Base-by-base conservation (phyloP, 495 filamentous ascomycete species). In the Cairneyella variabilis region DNA sequence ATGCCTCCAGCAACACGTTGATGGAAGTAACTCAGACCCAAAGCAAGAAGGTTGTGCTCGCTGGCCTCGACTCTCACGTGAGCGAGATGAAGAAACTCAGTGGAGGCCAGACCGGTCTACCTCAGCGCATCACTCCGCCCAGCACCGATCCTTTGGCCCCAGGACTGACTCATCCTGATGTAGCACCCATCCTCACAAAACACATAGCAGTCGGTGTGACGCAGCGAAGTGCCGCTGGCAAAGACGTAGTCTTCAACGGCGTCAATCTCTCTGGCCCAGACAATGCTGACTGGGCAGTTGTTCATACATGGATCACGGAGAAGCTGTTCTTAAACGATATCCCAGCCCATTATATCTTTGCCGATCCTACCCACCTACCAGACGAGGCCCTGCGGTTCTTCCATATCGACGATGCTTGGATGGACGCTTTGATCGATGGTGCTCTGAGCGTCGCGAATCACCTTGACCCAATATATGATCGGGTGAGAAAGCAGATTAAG, bases 311-410 rank as follows among this genome's bases (percentile, higher is more conserved):
- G 68, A 18, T 74, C 0, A n/a, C 68, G 3, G 69, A 76, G 23
- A 48, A 45, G 17, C 52, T 74, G 51, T 68, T 60, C 43, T 62
- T 77, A 1, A 22, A 27, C 2, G 59, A 60, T n/a, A 54, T 52
- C 12, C 64, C 52, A 3, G 57, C 67, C 0, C 77, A 74, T 34
- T 74, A 66, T 44, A 58, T 73, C 12, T 64, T 78, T 38, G 39
- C 59, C 2, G 73, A 78, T 39, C 69, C 67, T 0, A 62, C 49
- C 3, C 57, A 65, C 23, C 55, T 79, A 1, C 71, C 69, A 1
- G 23, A 34, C 14, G 76, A 78, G 56, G 53, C 49, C 5, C 47
- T 81, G 0, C 71, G 77, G 0, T 72, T 75, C 61, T 81, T 80
- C 58, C 48, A 63, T 34, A 66, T 80, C 22, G 76, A 81, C 30